These are phyloP conservation scores for Cladophialophora bantiana DNA, from an alignment of 2,329 filamentous ascomycete species.

Conservation along the genomic window DNA sequence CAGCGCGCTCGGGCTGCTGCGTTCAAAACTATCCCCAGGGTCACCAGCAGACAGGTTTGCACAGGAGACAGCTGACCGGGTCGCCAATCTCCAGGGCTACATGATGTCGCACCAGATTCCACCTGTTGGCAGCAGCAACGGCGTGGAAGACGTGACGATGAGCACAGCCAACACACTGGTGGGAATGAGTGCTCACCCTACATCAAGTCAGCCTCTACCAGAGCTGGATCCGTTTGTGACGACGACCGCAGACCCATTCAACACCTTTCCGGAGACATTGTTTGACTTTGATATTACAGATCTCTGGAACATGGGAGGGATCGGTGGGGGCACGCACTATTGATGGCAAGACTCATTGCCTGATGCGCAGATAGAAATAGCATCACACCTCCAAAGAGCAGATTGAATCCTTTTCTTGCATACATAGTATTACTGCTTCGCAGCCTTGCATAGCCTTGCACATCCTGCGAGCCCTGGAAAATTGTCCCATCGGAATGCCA, in stretches of 20 bases:
- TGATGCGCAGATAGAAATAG: constrained; percentile 1
- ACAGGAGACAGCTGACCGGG: constrained; percentile 41
- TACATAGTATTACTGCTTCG: background rate
- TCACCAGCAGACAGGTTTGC: constrained; percentile 34
- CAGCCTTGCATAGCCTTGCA: background rate
- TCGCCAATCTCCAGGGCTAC: constrained; percentile 24
- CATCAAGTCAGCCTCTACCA: constrained; percentile 17
- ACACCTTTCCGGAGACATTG: constrained; percentile 32
- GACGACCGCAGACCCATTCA: constrained; percentile 26
- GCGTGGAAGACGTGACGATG: constrained; percentile 27
- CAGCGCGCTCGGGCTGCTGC: constrained; percentile 45
- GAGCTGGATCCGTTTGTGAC: constrained; percentile 32
- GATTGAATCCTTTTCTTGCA: background rate
- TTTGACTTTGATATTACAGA: constrained; percentile 37
- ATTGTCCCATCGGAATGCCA: constrained; percentile 6
- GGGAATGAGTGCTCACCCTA: constrained; percentile 25
- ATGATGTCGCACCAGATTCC: constrained; percentile 30
- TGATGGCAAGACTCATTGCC: background rate
- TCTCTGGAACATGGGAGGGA: constrained; percentile 31
- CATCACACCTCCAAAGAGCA: background rate
- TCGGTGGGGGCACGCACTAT: constrained; percentile 13
- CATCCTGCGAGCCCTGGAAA: too few species aligned
- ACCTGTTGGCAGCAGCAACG: constrained; percentile 5
- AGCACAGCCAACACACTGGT: constrained; percentile 27
- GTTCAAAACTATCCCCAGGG: constrained; percentile 39